phyloP scores from a whole-genome alignment of 139 green algal species.

The Auxenochlorella protothecoides region DNA sequence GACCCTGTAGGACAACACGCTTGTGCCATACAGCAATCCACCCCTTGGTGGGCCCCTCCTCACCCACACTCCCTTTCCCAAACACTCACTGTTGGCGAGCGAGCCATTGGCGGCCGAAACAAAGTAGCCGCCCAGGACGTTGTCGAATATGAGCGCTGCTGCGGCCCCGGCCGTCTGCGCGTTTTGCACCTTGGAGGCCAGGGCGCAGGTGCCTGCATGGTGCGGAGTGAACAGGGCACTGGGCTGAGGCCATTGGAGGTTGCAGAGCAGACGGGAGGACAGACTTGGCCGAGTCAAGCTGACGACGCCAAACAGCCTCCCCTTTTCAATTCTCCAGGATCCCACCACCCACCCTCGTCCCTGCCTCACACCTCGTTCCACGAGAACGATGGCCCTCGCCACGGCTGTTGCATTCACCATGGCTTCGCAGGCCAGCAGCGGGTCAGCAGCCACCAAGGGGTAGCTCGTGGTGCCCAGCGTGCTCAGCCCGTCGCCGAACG shows the following conservation, averaged over 20 bases:
- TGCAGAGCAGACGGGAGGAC: too few species aligned
- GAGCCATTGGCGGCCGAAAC: too few species aligned
- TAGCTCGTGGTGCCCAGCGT: constrained; percentile 4
- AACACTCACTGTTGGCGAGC: too few species aligned
- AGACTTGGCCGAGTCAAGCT: too few species aligned
- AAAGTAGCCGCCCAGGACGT: constrained; percentile 28
- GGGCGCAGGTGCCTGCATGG: constrained; percentile 50
- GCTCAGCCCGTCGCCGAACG: constrained; percentile 12
- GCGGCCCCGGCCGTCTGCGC: constrained; percentile 48
- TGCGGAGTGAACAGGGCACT: background rate
- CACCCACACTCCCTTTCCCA: too few species aligned
- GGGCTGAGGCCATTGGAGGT: too few species aligned
- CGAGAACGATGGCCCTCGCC: constrained; percentile 41
- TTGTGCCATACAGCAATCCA: too few species aligned
- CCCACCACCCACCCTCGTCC: too few species aligned
- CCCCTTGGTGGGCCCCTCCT: too few species aligned
- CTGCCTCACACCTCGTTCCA: constrained; percentile 20
- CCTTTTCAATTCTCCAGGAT: too few species aligned
- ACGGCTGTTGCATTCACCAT: constrained; percentile 21
- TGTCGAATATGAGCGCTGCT: constrained; percentile 62
- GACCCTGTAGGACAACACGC: too few species aligned
- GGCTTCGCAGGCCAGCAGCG: constrained; percentile 22
- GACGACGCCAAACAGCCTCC: too few species aligned
- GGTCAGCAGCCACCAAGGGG: constrained; percentile 12
- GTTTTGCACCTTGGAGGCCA: constrained; percentile 45